Base-by-base conservation (phyloP, 306 rosid genomes). In the Corylus heterophylla region DNA sequence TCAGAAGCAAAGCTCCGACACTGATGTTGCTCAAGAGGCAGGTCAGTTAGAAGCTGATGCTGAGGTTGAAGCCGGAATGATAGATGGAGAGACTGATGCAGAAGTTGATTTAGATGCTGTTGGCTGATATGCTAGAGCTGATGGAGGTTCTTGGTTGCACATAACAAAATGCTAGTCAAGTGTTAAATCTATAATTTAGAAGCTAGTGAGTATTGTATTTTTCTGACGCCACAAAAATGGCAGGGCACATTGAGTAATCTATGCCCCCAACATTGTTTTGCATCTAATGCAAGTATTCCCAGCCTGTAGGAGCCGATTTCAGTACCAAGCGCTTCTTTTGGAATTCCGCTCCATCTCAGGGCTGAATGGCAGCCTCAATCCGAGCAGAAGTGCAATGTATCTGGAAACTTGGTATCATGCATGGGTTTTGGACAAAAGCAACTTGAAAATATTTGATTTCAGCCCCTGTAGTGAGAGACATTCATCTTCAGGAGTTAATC, bases 21-120 rank as follows among this genome's bases (percentile, higher is more conserved):
- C 93, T 12, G 98, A 95, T 67, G 85, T 49, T 18, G 95, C 88
- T 73, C 98, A 78, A 79, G 98, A 94, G 85, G 87, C 93, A 10
- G 93, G 97, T 17, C 98, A 92, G 76, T 81, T 91, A 87, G 98
- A 92, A 76, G 86, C 89, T 12, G 98, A 92, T 74, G 89, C 89
- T 4, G 98, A 92, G 83, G 97, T 81, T 12, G 98, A 91, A 81
- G 81, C 92, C 0, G 98, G 92, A 61, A 90, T 91, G 78, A 91
- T 92, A 48, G 98, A 95, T 25, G 98, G 93, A 68, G 96, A 90
- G 85, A 89, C 85, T 2, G 97, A 94, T 51, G 86, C 88, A 16
- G 97, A 94, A 79, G 91, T 76, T 83, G 97, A 92, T 85, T 87
- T 87, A 83, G 93, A 92, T 62, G 75, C 90, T 44, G 88, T 77